These are phyloP conservation scores for Colletotrichum sp. DNA, from an alignment of 2,329 filamentous ascomycete genomes.

Conservation along the genomic window DNA sequence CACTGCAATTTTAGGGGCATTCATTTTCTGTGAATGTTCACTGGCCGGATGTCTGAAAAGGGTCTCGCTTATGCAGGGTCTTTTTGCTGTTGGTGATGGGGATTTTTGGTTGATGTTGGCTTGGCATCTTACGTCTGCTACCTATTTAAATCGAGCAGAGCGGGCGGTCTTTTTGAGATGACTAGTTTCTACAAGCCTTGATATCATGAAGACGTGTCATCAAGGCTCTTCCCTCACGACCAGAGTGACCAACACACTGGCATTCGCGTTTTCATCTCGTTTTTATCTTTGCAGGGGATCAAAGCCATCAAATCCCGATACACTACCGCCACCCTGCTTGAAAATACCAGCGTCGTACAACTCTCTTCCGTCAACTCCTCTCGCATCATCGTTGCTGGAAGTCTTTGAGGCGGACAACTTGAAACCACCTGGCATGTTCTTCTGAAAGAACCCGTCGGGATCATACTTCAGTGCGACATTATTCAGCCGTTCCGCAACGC, in stretches of 20 bases:
- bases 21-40: neutral
- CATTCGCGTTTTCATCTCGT: neutral
- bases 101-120: neutral
- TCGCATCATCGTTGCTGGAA: fast-evolving
- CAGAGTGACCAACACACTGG: fast-evolving
- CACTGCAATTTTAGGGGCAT: neutral
- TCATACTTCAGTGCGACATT: neutral
- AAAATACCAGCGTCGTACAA: fast-evolving
- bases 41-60: neutral
- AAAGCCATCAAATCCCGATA: neutral
- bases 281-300: neutral
- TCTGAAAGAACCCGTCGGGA: neutral
- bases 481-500: neutral
- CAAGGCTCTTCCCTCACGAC: neutral
- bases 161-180: neutral
- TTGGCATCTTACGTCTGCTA: neutral
- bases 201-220: neutral
- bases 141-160: neutral
- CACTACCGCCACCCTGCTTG: fast-evolving
- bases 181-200: neutral
- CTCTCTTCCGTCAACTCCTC: fast-evolving
- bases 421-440: neutral
- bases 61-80: neutral
- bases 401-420: neutral
- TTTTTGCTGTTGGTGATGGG: neutral